Evolutionary conservation across 768 basidiomycete genomes (phyloP).

Genomic region (Hygrophorus russula): DNA sequence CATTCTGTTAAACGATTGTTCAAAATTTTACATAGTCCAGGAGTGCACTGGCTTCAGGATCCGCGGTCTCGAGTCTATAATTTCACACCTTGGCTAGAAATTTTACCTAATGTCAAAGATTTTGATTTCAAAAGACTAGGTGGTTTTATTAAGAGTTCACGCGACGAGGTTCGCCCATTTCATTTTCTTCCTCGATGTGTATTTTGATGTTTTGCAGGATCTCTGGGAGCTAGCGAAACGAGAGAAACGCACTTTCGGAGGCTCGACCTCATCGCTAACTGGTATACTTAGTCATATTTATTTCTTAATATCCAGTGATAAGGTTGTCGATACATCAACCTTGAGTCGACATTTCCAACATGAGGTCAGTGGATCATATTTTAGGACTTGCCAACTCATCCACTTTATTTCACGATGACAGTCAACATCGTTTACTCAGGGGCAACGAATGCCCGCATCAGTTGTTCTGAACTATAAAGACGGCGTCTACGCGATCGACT

Average conservation of each 20-base stretch:
- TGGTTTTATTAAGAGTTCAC: conserved; percentile 68
- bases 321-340: conserved; percentile 45
- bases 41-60: conserved; percentile 83
- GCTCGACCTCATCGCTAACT: conserved; percentile 85
- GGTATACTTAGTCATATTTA: conserved; percentile 82
- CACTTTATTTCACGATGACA: background rate
- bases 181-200: background rate
- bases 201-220: conserved; percentile 32
- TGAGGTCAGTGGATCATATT: conserved; percentile 39
- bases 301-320: conserved; percentile 70
- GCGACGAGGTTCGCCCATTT: conserved; percentile 44
- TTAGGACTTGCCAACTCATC: background rate
- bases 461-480: conserved; percentile 55
- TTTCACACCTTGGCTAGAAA: conserved; percentile 61
- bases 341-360: conserved; percentile 49
- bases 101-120: conserved; percentile 64
- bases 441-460: conserved; percentile 67
- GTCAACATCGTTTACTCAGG: conserved; percentile 56
- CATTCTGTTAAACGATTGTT: conserved; percentile 2
- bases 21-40: conserved; percentile 45
- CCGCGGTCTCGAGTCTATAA: conserved; percentile 81
- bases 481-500: conserved; percentile 60
- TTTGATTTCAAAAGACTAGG: conserved; percentile 77
- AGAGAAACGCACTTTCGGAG: conserved; percentile 54
- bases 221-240: conserved; percentile 47